phyloP scores from a whole-genome alignment of 768 basidiomycete species.

The Boletus edulis region DNA sequence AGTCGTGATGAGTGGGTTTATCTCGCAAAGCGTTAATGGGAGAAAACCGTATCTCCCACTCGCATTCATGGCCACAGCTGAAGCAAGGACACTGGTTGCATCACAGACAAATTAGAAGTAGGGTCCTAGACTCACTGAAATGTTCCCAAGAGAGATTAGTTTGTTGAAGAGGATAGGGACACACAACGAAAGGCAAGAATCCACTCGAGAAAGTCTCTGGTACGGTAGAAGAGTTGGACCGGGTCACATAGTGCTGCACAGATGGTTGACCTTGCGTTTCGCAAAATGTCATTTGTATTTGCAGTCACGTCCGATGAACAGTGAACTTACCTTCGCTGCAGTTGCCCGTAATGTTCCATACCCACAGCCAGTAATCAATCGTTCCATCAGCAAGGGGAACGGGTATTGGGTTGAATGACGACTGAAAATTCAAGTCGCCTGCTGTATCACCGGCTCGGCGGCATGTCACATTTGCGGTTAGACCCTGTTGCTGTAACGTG shows the following conservation, averaged over 20 bases:
- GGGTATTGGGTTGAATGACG: neutral
- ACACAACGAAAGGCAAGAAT: constrained; percentile 1
- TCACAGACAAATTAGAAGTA: neutral
- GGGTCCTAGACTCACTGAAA: neutral
- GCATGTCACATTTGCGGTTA: constrained; percentile 14
- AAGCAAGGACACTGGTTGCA: neutral
- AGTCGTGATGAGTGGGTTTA: constrained; percentile 10
- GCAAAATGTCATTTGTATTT: neutral
- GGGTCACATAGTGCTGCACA: constrained; percentile 1
- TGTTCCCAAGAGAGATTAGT: neutral
- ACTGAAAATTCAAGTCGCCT: neutral
- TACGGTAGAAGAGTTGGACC: neutral
- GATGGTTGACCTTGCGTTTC: neutral
- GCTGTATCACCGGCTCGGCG: neutral
- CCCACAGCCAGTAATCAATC: constrained; percentile 3
- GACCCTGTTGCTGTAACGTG: constrained; percentile 16
- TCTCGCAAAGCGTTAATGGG: constrained; percentile 3
- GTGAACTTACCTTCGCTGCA: neutral
- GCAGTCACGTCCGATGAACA: too few species aligned
- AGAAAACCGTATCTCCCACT: constrained; percentile 16
- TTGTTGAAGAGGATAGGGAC: constrained; percentile 3
- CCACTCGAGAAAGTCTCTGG: neutral
- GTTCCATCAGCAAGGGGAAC: constrained; percentile 1
- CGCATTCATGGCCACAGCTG: neutral
- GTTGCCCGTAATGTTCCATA: neutral